A percentile compares a stretch with the other conserved stretches of the same genome.
Evolutionary conservation across 805 yeast genomes (phyloP).

Genomic region (Saccharomycopsis capsularis): DNA sequence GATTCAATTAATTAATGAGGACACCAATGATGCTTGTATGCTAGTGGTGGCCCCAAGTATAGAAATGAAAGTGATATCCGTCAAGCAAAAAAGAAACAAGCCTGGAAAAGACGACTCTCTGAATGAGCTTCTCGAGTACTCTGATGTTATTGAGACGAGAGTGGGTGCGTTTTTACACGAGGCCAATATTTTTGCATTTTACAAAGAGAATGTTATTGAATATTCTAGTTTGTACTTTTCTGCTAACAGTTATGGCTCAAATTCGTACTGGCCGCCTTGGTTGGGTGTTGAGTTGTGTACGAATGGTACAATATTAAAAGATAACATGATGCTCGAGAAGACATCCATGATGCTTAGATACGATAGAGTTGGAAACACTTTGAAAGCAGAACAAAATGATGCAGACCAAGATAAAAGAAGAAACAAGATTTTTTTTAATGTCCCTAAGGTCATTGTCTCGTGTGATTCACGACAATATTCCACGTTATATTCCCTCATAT

Average conservation of each 20-base stretch:
- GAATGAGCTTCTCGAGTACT: constrained; percentile 23
- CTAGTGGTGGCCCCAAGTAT: constrained; percentile 69
- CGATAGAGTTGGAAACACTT: constrained; percentile 39
- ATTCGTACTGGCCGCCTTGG: constrained; percentile 84
- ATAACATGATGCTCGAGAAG: constrained; percentile 52
- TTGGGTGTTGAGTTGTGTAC: constrained; percentile 64
- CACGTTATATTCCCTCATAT: constrained; percentile 53
- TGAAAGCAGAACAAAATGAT: constrained; percentile 12
- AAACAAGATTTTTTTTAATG: constrained; percentile 50
- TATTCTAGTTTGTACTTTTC: constrained; percentile 31
- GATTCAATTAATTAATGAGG: constrained; percentile 56
- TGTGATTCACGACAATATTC: constrained; percentile 72
- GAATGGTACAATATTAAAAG: constrained; percentile 40
- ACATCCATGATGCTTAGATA: constrained; percentile 56
- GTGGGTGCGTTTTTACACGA: constrained; percentile 60
- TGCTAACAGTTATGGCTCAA: constrained; percentile 24
- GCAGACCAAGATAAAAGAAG: constrained; percentile 29
- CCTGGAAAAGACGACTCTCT: constrained; percentile 34
- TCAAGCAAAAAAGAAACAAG: constrained; percentile 37
- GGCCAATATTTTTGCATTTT: constrained; percentile 67
- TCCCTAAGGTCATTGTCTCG: constrained; percentile 60
- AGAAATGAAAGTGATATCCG: constrained; percentile 59
- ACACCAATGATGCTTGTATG: constrained; percentile 50
- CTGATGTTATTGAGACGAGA: constrained; percentile 51
- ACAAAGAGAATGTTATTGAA: constrained; percentile 40